Conservation (phyloP, 2,329 filamentous ascomycete genomes). For the Penicillium hordei region DNA sequence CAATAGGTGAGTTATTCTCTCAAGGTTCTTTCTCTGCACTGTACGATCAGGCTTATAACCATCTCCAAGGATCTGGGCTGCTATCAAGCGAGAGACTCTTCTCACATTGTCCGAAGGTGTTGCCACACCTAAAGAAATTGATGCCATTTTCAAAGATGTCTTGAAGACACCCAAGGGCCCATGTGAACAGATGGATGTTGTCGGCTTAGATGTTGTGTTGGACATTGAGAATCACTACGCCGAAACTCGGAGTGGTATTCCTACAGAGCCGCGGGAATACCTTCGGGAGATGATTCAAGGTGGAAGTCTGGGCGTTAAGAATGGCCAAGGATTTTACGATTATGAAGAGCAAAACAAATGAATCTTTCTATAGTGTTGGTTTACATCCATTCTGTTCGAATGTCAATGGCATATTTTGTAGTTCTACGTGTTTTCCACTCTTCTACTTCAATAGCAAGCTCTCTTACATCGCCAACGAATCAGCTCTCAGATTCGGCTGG, state of each 20-base stretch:
- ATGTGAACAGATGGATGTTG: conserved; percentile 44
- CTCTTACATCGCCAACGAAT: background rate
- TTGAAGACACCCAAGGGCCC: conserved; percentile 39
- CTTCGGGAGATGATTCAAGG: conserved; percentile 33
- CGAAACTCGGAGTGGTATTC: conserved; percentile 30
- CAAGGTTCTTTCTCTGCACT: background rate
- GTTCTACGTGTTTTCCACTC: background rate
- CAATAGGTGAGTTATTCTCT: conserved; percentile 31
- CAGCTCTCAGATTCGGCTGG: background rate
- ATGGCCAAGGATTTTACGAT: conserved; percentile 35
- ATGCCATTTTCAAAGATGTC: conserved; percentile 40
- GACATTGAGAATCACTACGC: conserved; percentile 45
- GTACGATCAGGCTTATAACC: background rate
- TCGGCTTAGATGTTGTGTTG: conserved; percentile 43
- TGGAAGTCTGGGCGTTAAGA: conserved; percentile 37
- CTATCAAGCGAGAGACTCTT: conserved; percentile 45
- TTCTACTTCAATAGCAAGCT: background rate
- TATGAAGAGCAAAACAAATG: conserved; percentile 18
- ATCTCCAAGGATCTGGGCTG: conserved; percentile 40
- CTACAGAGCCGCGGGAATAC: conserved; percentile 33
- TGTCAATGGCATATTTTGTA: background rate
- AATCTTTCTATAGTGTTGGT: background rate
- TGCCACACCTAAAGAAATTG: conserved; percentile 38
- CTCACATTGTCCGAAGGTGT: conserved; percentile 38
- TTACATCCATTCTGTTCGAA: background rate